phyloP scores from a whole-genome alignment of 2,329 filamentous ascomycete species.

The Monosporascus sp. region DNA sequence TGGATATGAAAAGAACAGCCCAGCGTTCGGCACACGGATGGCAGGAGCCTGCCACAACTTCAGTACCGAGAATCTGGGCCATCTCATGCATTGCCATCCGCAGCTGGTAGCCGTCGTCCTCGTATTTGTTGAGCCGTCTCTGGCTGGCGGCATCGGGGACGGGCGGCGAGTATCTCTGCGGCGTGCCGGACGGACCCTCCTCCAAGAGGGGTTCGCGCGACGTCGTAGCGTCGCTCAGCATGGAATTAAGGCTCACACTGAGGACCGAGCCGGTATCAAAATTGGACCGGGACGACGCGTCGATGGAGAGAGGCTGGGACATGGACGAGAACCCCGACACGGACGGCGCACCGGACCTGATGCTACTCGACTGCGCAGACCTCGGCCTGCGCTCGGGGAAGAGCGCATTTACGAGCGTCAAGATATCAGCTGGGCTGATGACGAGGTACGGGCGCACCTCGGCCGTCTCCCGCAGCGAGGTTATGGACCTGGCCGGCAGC shows the following conservation, averaged over 20 bases:
- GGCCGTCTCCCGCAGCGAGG: slow-evolving; percentile 67
- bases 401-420: slow-evolving; percentile 75
- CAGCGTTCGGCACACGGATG: slow-evolving; percentile 80
- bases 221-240: slow-evolving; percentile 64
- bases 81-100: slow-evolving; percentile 67
- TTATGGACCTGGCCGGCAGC: slow-evolving; percentile 65
- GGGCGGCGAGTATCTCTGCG: slow-evolving; percentile 51
- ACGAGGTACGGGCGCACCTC: slow-evolving; percentile 78
- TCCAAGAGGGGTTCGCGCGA: slow-evolving; percentile 61
- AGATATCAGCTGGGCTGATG: slow-evolving; percentile 71
- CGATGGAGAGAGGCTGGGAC: slow-evolving; percentile 64
- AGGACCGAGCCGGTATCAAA: slow-evolving; percentile 65
- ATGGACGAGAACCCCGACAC: slow-evolving; percentile 62
- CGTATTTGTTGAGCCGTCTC: slow-evolving; percentile 46
- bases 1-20: slow-evolving; percentile 74
- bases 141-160: slow-evolving; percentile 39
- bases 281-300: slow-evolving; percentile 46
- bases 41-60: slow-evolving; percentile 60
- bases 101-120: slow-evolving; percentile 61
- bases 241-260: slow-evolving; percentile 67
- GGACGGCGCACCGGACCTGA: slow-evolving; percentile 62
- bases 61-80: slow-evolving; percentile 58
- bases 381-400: slow-evolving; percentile 69
- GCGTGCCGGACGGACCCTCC: slow-evolving; percentile 42
- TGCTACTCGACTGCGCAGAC: slow-evolving; percentile 56